Conservation (phyloP, 2,329 filamentous ascomycete species). For the Trichoderma sp. region DNA sequence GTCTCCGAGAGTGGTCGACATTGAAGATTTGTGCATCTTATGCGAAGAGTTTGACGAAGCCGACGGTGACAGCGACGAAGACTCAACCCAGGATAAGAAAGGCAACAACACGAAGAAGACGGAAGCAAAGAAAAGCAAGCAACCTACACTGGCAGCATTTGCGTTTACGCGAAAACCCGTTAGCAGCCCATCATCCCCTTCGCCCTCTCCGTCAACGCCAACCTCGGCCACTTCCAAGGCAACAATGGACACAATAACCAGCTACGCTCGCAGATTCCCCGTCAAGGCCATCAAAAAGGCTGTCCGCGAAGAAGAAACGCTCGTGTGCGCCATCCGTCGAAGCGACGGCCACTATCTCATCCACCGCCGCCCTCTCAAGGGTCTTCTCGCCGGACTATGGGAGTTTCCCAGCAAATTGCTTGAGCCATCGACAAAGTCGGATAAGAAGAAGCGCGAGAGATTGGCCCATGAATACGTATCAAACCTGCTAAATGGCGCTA, state of each 20-base stretch:
- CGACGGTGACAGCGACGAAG: slow-evolving; percentile 25
- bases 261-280: slow-evolving; percentile 51
- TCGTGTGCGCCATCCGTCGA: slow-evolving; percentile 51
- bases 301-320: slow-evolving; percentile 48
- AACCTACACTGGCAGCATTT: slow-evolving; percentile 37
- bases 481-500: slow-evolving; percentile 25
- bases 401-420: slow-evolving; percentile 51
- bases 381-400: slow-evolving; percentile 55
- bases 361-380: slow-evolving; percentile 51
- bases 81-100: slow-evolving; percentile 17
- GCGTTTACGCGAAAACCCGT: slow-evolving; percentile 28
- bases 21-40: slow-evolving; percentile 50
- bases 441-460: slow-evolving; percentile 34
- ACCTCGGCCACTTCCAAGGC: slow-evolving; percentile 15
- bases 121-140: slow-evolving; percentile 27
- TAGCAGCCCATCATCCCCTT: not conserved
- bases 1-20: slow-evolving; percentile 34
- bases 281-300: slow-evolving; percentile 51
- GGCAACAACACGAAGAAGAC: slow-evolving; percentile 9
- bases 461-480: slow-evolving; percentile 38
- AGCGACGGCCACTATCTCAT: slow-evolving; percentile 46
- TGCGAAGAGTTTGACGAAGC: slow-evolving; percentile 47
- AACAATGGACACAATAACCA: slow-evolving; percentile 37
- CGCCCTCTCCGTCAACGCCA: not conserved
- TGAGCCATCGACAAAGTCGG: slow-evolving; percentile 23